Percentiles rank a stretch among this genome's conserved stretches.
These are phyloP conservation scores for Komagataella kurtzmanii DNA, from an alignment of 805 yeast genomes.

Conservation along the genomic window DNA sequence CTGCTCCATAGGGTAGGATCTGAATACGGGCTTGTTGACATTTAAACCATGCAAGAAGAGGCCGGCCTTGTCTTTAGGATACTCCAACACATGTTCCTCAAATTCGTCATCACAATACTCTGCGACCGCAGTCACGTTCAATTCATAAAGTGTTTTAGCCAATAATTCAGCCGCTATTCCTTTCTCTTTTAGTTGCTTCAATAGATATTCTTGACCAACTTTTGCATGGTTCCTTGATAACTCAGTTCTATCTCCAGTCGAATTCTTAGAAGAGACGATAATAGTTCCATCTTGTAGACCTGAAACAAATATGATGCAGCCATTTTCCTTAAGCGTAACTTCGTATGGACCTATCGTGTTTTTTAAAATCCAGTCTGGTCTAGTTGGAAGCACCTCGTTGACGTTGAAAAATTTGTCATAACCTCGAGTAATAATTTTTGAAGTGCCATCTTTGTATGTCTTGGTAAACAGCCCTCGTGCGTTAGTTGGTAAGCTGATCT, in stretches of 20 bases:
- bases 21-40: constrained; percentile 45
- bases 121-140: constrained; percentile 72
- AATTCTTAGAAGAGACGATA: constrained; percentile 83
- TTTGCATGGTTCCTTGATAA: constrained; percentile 53
- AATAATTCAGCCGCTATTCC: constrained; percentile 33
- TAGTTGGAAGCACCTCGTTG: constrained; percentile 45
- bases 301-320: constrained; percentile 78
- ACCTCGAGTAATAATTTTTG: constrained; percentile 62
- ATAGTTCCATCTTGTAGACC: constrained; percentile 67
- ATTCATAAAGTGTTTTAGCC: constrained; percentile 35
- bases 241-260: constrained; percentile 58
- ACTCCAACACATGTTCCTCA: constrained; percentile 87
- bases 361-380: constrained; percentile 27
- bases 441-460: constrained; percentile 14
- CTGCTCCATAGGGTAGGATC: constrained; percentile 45
- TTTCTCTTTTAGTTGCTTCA: constrained; percentile 29
- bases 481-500: constrained; percentile 44
- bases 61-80: constrained; percentile 56
- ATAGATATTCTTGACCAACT: constrained; percentile 51
- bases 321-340: constrained; percentile 80
- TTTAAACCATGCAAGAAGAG: constrained; percentile 86
- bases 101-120: constrained; percentile 87
- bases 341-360: constrained; percentile 65
- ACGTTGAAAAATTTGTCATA: constrained; percentile 90
- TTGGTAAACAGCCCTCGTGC: constrained; percentile 78